phyloP scores from a whole-genome alignment of 2,329 filamentous ascomycete genomes.

The Aspergillus sojae region DNA sequence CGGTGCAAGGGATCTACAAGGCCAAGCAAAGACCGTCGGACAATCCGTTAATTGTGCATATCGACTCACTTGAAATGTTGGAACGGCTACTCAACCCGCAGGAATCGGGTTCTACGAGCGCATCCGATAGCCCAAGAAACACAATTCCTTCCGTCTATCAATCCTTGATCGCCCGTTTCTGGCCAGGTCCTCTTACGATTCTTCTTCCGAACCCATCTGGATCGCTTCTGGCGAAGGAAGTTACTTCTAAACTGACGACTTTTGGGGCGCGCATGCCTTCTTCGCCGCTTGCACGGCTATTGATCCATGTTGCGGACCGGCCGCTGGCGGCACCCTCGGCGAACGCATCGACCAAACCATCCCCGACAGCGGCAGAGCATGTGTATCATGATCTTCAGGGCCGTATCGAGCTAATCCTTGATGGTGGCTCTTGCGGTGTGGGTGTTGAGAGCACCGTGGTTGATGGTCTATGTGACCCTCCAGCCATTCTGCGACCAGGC shows the following conservation, averaged over 20 bases:
- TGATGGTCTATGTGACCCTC: slow-evolving; percentile 80
- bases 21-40: slow-evolving; percentile 90
- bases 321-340: slow-evolving; percentile 91
- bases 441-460: slow-evolving; percentile 97
- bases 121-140: slow-evolving; percentile 32
- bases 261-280: slow-evolving; percentile 92
- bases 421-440: slow-evolving; percentile 82
- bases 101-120: slow-evolving; percentile 29
- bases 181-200: slow-evolving; percentile 93
- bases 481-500: slow-evolving; percentile 80
- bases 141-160: slow-evolving; percentile 74
- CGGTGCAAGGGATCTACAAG: slow-evolving; percentile 88
- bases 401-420: slow-evolving; percentile 81
- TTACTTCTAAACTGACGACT: slow-evolving; percentile 80
- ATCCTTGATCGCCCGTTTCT: slow-evolving; percentile 78
- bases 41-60: slow-evolving; percentile 92
- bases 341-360: slow-evolving; percentile 91
- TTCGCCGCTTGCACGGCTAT: slow-evolving; percentile 77
- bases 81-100: slow-evolving; percentile 59
- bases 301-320: slow-evolving; percentile 76
- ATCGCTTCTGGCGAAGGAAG: slow-evolving; percentile 80
- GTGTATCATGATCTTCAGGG: slow-evolving; percentile 83
- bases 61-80: slow-evolving; percentile 79
- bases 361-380: slow-evolving; percentile 86
- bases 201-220: slow-evolving; percentile 74